Base-by-base conservation (phyloP, 1,284 basidiomycete genomes). In the Amylostereum chailletii region DNA sequence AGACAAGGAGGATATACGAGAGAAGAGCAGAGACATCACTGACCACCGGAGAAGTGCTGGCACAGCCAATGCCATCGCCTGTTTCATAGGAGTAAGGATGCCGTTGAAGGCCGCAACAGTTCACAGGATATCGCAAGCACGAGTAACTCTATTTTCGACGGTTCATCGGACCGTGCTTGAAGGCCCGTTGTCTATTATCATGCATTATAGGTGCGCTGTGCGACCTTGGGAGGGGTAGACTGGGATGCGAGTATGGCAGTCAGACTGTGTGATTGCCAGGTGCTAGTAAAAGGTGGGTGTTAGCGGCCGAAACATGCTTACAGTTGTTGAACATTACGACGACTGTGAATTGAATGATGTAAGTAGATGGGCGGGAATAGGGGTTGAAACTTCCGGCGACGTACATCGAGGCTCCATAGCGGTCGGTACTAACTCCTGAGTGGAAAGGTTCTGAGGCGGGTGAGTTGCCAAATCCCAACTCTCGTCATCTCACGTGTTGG, bases 291-390 rank as follows among this genome's bases (percentile, higher is more conserved):
- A 29, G n/a, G n/a, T 10, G 38, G 9, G 42, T 4, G 30, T 9
- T 31, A 40, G n/a, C n/a, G n/a, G 11, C 51, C 57, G 9, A 19
- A 19, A 19, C 19, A 19, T 19, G 19, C 19, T 19, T 38, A 55
- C 57, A 32, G 49, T 58, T 58, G 42, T 58, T 56, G 46, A 58
- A 55, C 30, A 45, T 46, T 39, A 55, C 52, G 6, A 50, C 50
- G 19, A 33, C 41, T 41, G 8, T 42, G 29, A 19, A 19, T 19
- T 19, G 19, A 19, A 19, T 19, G 19, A 19, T 19, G 19, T 19
- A 19, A 19, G 19, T 19, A 49, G 19, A 30, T 41, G 38, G 31
- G 3, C 32, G 34, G 10, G 42, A 19, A 19, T 19, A 19, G 19
- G 19, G 19, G 19, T 43, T 40, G 43, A 26, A 48, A 45, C 4